Base-by-base conservation (phyloP, 2,329 filamentous ascomycete species). In the Huntiella omanensis region DNA sequence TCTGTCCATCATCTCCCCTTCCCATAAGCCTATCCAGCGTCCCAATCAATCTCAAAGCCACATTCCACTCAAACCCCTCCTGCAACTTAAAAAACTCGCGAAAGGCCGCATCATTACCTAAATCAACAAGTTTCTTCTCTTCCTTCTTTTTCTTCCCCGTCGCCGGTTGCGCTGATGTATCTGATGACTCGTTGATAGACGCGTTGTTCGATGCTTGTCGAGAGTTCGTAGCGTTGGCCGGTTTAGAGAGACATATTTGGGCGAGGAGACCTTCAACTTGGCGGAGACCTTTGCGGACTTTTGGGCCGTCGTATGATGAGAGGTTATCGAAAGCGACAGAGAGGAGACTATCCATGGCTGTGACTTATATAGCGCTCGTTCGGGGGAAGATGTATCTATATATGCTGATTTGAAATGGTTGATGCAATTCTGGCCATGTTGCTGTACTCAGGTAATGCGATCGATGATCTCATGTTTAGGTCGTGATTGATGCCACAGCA, bases 1-100 rank as follows among this genome's bases (percentile, higher is more conserved):
- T 91, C 53, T 84, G 78, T 36, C 82, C 83, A 55, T 86, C 79
- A 59, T 76, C 79, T 45, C 79, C 77, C 65, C 85, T 85, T 39
- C 84, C 85, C 56, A 95, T 71, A 42, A 95, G 71, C 49, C 84
- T 73, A 60, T 95, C 86, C 38, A 96, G 74, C 48, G 84, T 92
- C 45, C 79, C 77, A 51, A 94, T 79, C 50, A 96, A 70, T 50
- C 86, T 78, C 63, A 85, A 77, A 11, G 85, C 80, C 47, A 96
- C 84, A 64, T 98, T 98, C 83, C 86, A 96, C 65, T 96, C 85
- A 59, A 98, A 98, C 2, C 87, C 84, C 58, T 96, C 87, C 61
- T 98, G 91, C 53, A 96, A 62, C 60, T 93, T 85, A 68, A 94
- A 95, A 67, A 96, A 96, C 62, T 95, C 86, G 53, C 84, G 71